Evolutionary conservation across 805 yeast genomes (phyloP), one percentile per base, ranked within the genome.

Genomic region (Tetrapisispora arboricola): DNA sequence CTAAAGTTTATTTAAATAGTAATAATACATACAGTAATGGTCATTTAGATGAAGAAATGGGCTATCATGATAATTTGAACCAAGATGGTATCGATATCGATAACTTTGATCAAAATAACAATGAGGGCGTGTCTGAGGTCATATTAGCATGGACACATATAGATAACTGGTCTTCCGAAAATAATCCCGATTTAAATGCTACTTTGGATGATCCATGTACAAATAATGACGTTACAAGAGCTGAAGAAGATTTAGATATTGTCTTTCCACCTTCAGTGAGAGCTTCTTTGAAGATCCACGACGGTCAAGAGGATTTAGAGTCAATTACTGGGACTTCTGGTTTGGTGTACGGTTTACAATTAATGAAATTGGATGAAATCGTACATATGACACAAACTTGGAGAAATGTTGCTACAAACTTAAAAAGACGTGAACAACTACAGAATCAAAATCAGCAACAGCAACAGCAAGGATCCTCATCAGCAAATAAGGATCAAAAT

Each of bases 131-230:
- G 20, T 78, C 90, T 40, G 85, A 88, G 47, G 68, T 74, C 2
- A 68, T 80, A 28, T 73, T 78, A 18, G 83, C 96, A 11, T 90
- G 97, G 97, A 73, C 83, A 47, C 88, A 88, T 53, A 78, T 90
- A 43, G 90, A 84, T 49, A 68, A 76, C 16, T 90, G 96, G 96
- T 67, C 90, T 16, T 71, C 74, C 27, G 75, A 76, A 42, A 73
- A 85, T 60, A 81, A 80, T 48, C 84, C 92, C 1, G 98, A 90
- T 62, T 67, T 92, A 42, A 73, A 71, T 44, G 88, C 84, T 43
- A 78, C 92, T 38, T 64, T 90, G 47, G 78, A 80, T 54, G 80
- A 76, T 39, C 82, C 86, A 22, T 92, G 87, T 46, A 85, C 96
- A 0, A 70, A 72, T 30, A 74, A 80, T 43, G 98, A 92, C 58